These are phyloP conservation scores for Yamadazyma endophytica DNA, from an alignment of 805 yeast genomes.

Conservation along the genomic window DNA sequence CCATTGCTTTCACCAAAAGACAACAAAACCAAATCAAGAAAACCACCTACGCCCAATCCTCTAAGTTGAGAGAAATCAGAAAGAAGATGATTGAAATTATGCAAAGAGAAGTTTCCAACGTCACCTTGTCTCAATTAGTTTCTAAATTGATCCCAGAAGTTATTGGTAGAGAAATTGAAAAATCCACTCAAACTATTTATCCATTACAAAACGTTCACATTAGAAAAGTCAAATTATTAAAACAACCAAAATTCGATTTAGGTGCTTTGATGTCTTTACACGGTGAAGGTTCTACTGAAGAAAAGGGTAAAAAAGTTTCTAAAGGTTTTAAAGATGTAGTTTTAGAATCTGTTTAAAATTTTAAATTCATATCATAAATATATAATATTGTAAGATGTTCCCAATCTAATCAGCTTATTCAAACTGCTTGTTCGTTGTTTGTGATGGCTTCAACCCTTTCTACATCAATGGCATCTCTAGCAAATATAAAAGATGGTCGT, in stretches of 20 bases:
- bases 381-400: constrained; percentile 1
- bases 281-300: constrained; percentile 88
- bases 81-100: constrained; percentile 95
- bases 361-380: background rate
- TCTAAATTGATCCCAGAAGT: constrained; percentile 98
- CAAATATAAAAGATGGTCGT: too few relatives aligned
- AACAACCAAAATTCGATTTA: constrained; percentile 98
- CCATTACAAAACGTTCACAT: constrained; percentile 98
- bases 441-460: too few relatives aligned
- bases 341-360: constrained; percentile 83
- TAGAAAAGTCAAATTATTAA: constrained; percentile 97
- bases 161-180: constrained; percentile 97
- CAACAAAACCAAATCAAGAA: constrained; percentile 95
- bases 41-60: constrained; percentile 96
- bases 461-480: background rate
- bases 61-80: constrained; percentile 96
- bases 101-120: constrained; percentile 93
- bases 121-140: constrained; percentile 93
- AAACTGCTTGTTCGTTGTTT: too few relatives aligned
- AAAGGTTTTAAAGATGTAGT: constrained; percentile 98
- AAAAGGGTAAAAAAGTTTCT: constrained; percentile 98
- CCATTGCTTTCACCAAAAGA: constrained; percentile 98
- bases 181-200: constrained; percentile 89
- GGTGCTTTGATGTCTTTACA: constrained; percentile 95
- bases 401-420: background rate